These are phyloP conservation scores for Conringia planisiliqua DNA, from an alignment of 345 rosid genomes.

Conservation along the genomic window DNA sequence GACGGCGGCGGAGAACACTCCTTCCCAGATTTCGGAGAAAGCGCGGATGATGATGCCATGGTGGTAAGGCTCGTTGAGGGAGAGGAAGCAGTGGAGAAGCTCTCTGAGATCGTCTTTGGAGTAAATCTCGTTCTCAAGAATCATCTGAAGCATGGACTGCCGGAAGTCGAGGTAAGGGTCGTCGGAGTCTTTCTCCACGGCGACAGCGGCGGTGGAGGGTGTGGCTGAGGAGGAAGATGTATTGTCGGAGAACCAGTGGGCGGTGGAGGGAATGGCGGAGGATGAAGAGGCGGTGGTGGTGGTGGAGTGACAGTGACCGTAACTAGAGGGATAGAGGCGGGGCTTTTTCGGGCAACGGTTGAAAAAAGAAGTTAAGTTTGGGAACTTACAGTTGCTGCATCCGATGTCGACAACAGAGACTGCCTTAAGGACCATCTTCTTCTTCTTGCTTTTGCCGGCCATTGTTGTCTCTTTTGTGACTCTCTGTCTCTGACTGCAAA, in stretches of 20 bases:
- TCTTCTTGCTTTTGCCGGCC: slow-evolving; percentile 34
- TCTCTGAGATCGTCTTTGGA: slow-evolving; percentile 73
- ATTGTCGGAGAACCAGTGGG: slow-evolving; percentile 33
- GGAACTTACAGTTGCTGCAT: slow-evolving; percentile 66
- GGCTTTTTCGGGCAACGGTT: slow-evolving; percentile 40
- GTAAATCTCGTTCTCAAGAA: slow-evolving; percentile 81
- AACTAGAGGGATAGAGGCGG: slow-evolving; percentile 5
- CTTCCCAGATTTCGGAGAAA: slow-evolving; percentile 95
- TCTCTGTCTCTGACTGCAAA: slow-evolving; percentile 5
- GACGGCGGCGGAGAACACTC: slow-evolving; percentile 51
- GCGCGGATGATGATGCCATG: slow-evolving; percentile 82
- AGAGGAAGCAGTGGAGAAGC: slow-evolving; percentile 80
- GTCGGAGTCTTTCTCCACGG: slow-evolving; percentile 91
- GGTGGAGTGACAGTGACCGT: slow-evolving; percentile 27
- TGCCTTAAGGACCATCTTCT: slow-evolving; percentile 47
- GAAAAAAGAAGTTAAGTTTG: slow-evolving; percentile 49
- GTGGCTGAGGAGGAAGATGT: slow-evolving; percentile 29
- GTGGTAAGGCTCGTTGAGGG: slow-evolving; percentile 71
- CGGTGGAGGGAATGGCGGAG: slow-evolving; percentile 33
- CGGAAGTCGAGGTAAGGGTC: slow-evolving; percentile 92
- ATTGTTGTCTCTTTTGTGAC: slow-evolving; percentile 17
- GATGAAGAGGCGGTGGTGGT: slow-evolving; percentile 34
- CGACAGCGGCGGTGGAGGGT: slow-evolving; percentile 48
- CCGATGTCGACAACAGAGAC: slow-evolving; percentile 61
- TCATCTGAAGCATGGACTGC: slow-evolving; percentile 95